Evolutionary conservation across 2,329 filamentous ascomycete species (phyloP), one percentile per base, ranked within the genome.

Genomic region (Biscogniauxia mediterranea): DNA sequence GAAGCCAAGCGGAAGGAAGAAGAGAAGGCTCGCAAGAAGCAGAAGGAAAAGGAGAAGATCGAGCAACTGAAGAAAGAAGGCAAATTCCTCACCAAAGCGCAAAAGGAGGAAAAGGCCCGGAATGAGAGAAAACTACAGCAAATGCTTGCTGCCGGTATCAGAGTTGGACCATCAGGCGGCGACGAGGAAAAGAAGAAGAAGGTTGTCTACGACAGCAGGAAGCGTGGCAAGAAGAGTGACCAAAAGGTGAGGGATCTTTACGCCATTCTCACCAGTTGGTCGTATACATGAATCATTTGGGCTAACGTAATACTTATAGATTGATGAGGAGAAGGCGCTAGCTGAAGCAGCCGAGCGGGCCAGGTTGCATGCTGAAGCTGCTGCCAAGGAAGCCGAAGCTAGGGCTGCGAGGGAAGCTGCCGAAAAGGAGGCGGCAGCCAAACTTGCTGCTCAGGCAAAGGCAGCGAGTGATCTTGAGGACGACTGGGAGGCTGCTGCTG

Each of bases 31-130:
- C 78, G 87, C 52, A 94, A 91, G 83, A 95, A 94, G 81, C 90
- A 92, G 71, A 92, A 86, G 74, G 92, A 96, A 71, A 94, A 91
- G 81, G 90, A 93, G 75, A 91, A 85, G 77, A 88, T 94, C 63
- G 92, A 95, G 73, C 89, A 94, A 78, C 85, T 92, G 60, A 95
- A 94, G 84, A 92, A 90, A 75, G 91, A 93, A 75, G 92, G 92
- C 74, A 94, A 92, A 72, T 94, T 90, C 77, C 79, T 94, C 71
- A 94, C 91, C 67, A 93, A 94, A 78, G 91, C 91, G 15, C 91
- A 96, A 74, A 91, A 88, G 73, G 90, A 93, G 70, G 90, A 91
- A 72, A 92, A 92, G 78, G 88, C 89, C 23, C 85, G 88, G 70
- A 89, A 91, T 68, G 90, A 94, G 77, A 81, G 88, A 70, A 92